Base-by-base conservation (phyloP, 345 rosid genomes). In the Isatis tinctoria region DNA sequence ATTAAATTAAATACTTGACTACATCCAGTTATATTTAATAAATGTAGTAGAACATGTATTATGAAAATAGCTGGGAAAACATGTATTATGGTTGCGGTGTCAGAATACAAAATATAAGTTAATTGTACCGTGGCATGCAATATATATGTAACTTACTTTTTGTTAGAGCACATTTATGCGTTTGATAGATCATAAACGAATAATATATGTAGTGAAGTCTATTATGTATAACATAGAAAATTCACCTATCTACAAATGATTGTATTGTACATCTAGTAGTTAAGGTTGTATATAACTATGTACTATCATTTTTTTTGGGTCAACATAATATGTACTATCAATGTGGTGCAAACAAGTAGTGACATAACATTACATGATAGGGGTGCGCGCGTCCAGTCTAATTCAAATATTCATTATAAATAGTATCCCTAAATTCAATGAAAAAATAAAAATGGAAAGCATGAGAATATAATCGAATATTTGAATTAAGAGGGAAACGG, bases 341-440 rank as follows among this genome's bases (percentile, higher is more conserved):
- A 4, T 36, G 59, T 37, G 17, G 44, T 43, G 14, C n/a, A 3
- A 7, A 5, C 3, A 64, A 53, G 26, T 18, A 28, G 28, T 63
- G 76, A 73, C 57, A 64, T 73, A 64, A 43, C 71, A 33, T 65
- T 45, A 57, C 72, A 74, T 43, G 72, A 49, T 58, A 67, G 61
- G 67, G 48, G 61, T 39, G 54, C 53, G 61, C 28, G 54, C 53
- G 43, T 66, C 78, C 16, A 12, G 17, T 53, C 59, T 53, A n/a
- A 51, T 18, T 75, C 26, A 39, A 59, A 39, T 3, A 52, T 12
- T 0, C 6, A 13, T 48, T 10, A 32, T 6, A 51, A n/a, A 61
- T 37, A 40, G 20, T 16, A 27, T 39, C 44, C 62, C 69, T 49
- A 69, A 75, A 35, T 17, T 58, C 40, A 44, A 67, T 67, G 62